phyloP scores from a whole-genome alignment of 139 green algal genomes.

The Asterochloris sp. region DNA sequence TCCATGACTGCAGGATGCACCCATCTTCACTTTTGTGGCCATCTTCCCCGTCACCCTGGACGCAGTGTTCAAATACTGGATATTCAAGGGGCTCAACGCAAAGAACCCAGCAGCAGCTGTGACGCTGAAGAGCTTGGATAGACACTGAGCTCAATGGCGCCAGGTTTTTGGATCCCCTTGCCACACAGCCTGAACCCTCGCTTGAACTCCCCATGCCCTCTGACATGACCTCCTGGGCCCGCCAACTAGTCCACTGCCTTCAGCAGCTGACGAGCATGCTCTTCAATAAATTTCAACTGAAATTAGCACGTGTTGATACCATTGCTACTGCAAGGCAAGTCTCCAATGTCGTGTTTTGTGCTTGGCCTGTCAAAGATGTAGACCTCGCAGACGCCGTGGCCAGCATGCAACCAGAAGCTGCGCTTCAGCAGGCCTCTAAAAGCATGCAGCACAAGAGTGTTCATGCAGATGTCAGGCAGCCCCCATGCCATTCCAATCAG shows the following conservation, averaged over 20 bases:
- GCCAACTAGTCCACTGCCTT: neutral
- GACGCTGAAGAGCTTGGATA: slow-evolving; percentile 80
- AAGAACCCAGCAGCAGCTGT: slow-evolving; percentile 76
- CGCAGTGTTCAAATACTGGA: slow-evolving; percentile 85
- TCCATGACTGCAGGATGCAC: slow-evolving; percentile 28
- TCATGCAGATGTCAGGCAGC: too few relatives aligned
- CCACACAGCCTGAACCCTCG: neutral
- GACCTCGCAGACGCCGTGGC: too few relatives aligned
- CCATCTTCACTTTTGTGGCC: slow-evolving; percentile 62
- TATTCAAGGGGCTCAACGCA: slow-evolving; percentile 84
- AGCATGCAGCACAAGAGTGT: too few relatives aligned
- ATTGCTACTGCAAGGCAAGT: neutral
- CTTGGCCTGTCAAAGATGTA: too few relatives aligned
- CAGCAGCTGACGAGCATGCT: neutral
- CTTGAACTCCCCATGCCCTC: neutral
- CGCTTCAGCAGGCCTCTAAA: too few relatives aligned
- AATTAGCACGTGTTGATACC: neutral
- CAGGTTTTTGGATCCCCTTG: neutral
- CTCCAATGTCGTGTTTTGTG: too few relatives aligned
- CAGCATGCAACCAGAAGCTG: too few relatives aligned
- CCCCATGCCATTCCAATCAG: too few relatives aligned
- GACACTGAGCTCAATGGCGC: slow-evolving; percentile 52
- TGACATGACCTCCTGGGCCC: neutral
- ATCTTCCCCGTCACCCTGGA: slow-evolving; percentile 83
- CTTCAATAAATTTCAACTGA: neutral